phyloP scores from a whole-genome alignment of 495 filamentous ascomycete species.

The Lepidopterella palustris region DNA sequence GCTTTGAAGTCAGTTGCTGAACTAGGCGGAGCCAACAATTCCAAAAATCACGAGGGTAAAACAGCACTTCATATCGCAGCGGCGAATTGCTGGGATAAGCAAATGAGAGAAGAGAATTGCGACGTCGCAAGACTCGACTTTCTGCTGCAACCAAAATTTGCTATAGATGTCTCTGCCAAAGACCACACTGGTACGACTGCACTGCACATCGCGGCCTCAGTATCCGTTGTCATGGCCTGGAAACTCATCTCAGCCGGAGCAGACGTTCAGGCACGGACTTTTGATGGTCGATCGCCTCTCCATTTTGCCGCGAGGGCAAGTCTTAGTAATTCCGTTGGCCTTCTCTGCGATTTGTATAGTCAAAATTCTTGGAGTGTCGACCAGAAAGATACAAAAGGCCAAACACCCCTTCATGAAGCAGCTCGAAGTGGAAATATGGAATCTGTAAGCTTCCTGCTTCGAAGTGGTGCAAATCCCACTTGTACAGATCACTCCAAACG shows the following conservation, averaged over 20 bases:
- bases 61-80: not conserved
- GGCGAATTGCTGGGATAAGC: not conserved
- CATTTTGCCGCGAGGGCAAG: not conserved
- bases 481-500: too few relatives aligned
- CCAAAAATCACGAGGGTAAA: not conserved
- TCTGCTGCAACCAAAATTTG: not conserved
- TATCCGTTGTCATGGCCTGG: not conserved
- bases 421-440: too few relatives aligned
- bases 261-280: not conserved
- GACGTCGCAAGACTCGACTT: not conserved
- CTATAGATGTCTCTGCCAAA: not conserved
- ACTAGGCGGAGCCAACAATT: not conserved
- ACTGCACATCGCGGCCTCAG: not conserved
- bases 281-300: not conserved
- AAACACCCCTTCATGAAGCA: too few relatives aligned
- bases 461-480: too few relatives aligned
- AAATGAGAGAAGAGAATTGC: not conserved
- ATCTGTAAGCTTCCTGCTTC: too few relatives aligned
- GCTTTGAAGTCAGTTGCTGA: not conserved
- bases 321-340: not conserved
- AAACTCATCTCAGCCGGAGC: not conserved
- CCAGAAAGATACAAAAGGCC: too few relatives aligned
- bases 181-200: not conserved
- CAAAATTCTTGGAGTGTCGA: too few relatives aligned
- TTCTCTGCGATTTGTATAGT: too few relatives aligned